phyloP scores from a whole-genome alignment of 352 stramenopile species.

The Paralagenidium karlingii region DNA sequence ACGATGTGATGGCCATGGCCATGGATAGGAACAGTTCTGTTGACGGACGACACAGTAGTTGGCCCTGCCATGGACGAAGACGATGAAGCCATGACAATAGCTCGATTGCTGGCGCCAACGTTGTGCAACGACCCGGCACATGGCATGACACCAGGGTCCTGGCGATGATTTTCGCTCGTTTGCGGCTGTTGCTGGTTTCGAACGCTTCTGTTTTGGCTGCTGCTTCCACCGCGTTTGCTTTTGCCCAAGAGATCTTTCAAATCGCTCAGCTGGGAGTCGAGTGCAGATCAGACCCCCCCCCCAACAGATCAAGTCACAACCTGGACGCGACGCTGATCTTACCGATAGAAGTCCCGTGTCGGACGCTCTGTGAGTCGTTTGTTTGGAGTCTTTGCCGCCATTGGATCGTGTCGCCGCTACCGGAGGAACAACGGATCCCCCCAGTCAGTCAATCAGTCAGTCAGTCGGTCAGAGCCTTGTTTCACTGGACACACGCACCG shows the following conservation, averaged over 20 bases:
- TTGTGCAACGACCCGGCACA: constrained; percentile 1
- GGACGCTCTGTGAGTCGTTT: too few species aligned
- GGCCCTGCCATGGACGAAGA: not conserved
- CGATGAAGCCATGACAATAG: not conserved
- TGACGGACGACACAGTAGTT: too few species aligned
- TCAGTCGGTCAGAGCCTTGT: constrained; percentile 1
- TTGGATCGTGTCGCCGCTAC: constrained; percentile 1
- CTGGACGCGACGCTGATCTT: not conserved
- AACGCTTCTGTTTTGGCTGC: too few species aligned
- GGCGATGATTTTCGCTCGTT: not conserved
- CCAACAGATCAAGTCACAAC: not conserved
- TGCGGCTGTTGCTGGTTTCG: not conserved
- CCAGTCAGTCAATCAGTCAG: too few species aligned
- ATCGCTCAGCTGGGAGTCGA: constrained; percentile 26
- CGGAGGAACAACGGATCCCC: too few species aligned
- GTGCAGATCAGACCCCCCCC: not conserved
- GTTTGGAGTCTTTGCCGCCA: constrained; percentile 3
- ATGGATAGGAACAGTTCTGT: too few species aligned
- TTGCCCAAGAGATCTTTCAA: constrained; percentile 24
- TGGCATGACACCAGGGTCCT: not conserved
- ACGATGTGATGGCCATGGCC: too few species aligned
- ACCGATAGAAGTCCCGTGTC: constrained; percentile 34
- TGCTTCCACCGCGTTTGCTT: constrained; percentile 5
- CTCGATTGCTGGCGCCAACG: constrained; percentile 4
- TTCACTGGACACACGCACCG: not conserved